Conservation (phyloP, 2,329 filamentous ascomycete genomes). For the Alternaria longipes region DNA sequence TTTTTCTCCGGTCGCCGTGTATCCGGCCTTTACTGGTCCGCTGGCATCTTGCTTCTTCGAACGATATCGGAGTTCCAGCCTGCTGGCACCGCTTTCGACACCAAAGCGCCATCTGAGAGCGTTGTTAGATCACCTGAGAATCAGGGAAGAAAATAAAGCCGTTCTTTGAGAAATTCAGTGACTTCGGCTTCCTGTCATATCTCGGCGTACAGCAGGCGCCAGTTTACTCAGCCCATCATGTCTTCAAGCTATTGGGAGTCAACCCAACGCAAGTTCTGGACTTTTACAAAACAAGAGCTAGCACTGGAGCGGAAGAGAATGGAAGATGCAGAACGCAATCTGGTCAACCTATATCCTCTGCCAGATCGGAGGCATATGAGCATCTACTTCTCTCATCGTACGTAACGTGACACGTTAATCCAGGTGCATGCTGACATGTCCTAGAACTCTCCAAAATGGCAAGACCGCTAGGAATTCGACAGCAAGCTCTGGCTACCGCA, state of each 20-base stretch:
- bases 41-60: neutral
- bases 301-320: constrained; percentile 77
- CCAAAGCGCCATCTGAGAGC: neutral
- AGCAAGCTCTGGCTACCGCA: constrained; percentile 92
- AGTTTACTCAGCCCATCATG: constrained; percentile 62
- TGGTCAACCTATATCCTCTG: constrained; percentile 81
- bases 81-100: neutral
- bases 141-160: neutral
- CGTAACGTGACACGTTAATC: constrained; percentile 42
- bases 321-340: constrained; percentile 76
- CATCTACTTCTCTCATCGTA: constrained; percentile 93
- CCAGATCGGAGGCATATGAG: constrained; percentile 83
- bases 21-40: neutral
- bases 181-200: neutral
- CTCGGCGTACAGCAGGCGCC: neutral
- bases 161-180: neutral
- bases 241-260: constrained; percentile 97
- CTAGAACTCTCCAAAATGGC: constrained; percentile 79
- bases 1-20: neutral
- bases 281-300: constrained; percentile 84
- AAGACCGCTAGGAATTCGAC: constrained; percentile 83
- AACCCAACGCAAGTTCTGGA: constrained; percentile 89
- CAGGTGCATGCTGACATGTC: neutral
- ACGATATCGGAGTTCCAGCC: neutral
- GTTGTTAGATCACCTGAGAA: neutral